A percentile compares a stretch with the other conserved stretches of the same genome.
phyloP scores from a whole-genome alignment of 1,139 yeast species.

The Blastobotrys proliferans region DNA sequence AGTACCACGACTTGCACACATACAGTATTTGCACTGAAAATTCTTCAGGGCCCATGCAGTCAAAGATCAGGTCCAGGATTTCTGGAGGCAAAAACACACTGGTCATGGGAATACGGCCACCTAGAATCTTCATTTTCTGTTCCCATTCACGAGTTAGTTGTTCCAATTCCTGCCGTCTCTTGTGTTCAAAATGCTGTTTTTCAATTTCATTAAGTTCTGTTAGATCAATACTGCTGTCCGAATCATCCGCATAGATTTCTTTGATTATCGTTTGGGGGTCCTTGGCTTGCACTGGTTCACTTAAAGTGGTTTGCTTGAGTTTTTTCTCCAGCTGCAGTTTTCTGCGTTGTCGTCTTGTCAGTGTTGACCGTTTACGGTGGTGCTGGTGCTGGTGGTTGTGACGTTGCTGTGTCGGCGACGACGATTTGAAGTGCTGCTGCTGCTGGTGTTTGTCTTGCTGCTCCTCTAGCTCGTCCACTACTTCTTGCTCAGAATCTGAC shows the following conservation, averaged over 20 bases:
- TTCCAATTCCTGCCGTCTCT: conserved; percentile 10
- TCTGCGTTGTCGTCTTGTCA: conserved; percentile 7
- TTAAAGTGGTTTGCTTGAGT: conserved; percentile 2
- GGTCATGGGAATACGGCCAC: neutral
- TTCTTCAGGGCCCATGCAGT: conserved; percentile 40
- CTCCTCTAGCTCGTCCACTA: neutral
- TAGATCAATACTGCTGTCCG: conserved; percentile 12
- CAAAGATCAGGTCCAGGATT: conserved; percentile 48
- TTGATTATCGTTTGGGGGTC: conserved; percentile 1
- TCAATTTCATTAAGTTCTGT: conserved; percentile 15
- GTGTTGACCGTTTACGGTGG: neutral
- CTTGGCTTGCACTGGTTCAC: neutral
- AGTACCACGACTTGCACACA: conserved; percentile 60
- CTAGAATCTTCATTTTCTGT: conserved; percentile 7
- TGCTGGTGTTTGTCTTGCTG: conserved; percentile 5
- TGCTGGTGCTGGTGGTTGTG: neutral
- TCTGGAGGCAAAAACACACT: conserved; percentile 54
- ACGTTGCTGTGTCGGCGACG: conserved; percentile 2
- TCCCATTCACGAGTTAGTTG: conserved; percentile 13
- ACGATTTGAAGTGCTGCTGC: conserved; percentile 2
- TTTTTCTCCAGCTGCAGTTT: conserved; percentile 9
- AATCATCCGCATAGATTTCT: conserved; percentile 10
- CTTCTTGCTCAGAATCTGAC: conserved; percentile 4
- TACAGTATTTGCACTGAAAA: conserved; percentile 43
- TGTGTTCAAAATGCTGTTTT: conserved; percentile 9